Conservation (phyloP, 495 filamentous ascomycete genomes). For the Glarea lozoyensis region DNA sequence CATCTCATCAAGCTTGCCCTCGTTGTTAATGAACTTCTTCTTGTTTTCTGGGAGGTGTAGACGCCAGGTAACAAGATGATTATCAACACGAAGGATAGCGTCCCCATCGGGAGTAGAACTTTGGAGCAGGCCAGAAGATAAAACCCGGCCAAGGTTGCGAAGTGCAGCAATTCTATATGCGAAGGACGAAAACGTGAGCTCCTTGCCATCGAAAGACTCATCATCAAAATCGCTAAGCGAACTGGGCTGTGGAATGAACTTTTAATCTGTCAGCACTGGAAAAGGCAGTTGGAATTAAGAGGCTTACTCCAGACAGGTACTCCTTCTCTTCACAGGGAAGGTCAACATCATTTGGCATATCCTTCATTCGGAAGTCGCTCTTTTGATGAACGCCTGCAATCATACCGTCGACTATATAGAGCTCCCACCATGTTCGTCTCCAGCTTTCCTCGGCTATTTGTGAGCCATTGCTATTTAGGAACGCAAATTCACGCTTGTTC, state of each 20-base stretch:
- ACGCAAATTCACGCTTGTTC: slow-evolving; percentile 48
- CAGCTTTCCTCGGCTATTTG: slow-evolving; percentile 58
- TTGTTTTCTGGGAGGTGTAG: slow-evolving; percentile 74
- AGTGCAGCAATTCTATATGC: slow-evolving; percentile 68
- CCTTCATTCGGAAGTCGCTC: slow-evolving; percentile 47
- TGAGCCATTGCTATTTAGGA: slow-evolving; percentile 34
- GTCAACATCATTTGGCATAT: slow-evolving; percentile 47
- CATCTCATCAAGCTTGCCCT: slow-evolving; percentile 73
- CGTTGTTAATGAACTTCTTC: slow-evolving; percentile 55
- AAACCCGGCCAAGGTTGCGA: slow-evolving; percentile 66
- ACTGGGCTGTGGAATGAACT: slow-evolving; percentile 54
- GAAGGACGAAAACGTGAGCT: slow-evolving; percentile 66
- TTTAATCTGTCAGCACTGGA: slow-evolving; percentile 5
- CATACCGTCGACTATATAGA: slow-evolving; percentile 72
- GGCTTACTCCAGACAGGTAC: slow-evolving; percentile 53
- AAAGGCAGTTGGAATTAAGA: not conserved
- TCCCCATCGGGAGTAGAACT: slow-evolving; percentile 35
- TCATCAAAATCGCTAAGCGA: slow-evolving; percentile 65
- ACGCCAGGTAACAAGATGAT: slow-evolving; percentile 71
- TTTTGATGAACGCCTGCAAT: slow-evolving; percentile 46
- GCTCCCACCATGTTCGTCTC: slow-evolving; percentile 86
- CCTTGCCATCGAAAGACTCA: slow-evolving; percentile 51
- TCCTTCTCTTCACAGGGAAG: slow-evolving; percentile 74
- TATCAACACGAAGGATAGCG: slow-evolving; percentile 52
- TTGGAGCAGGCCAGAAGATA: slow-evolving; percentile 45